Percentiles rank a stretch among this genome's conserved stretches.
phyloP scores from a whole-genome alignment of 805 yeast genomes.

The Yamadazyma olivae region DNA sequence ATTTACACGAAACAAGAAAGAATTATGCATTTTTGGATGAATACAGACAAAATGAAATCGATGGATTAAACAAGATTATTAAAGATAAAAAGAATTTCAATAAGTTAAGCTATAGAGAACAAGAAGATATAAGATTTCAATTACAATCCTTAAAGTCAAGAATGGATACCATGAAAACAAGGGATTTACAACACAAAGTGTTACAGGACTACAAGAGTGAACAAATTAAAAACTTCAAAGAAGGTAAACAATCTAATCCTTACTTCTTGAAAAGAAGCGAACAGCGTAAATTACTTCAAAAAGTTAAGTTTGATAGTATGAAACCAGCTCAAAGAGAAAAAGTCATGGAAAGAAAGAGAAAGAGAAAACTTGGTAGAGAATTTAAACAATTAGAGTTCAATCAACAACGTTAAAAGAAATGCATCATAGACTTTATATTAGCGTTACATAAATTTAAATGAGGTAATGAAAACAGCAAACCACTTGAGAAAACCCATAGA shows the following conservation, averaged over 20 bases:
- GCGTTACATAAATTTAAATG: too few species aligned
- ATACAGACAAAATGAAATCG: constrained; percentile 73
- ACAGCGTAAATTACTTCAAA: constrained; percentile 68
- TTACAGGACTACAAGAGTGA: constrained; percentile 55
- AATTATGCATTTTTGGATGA: constrained; percentile 85
- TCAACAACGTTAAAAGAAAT: too few species aligned
- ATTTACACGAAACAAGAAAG: constrained; percentile 60
- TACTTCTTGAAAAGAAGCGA: constrained; percentile 68
- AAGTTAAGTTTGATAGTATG: constrained; percentile 76
- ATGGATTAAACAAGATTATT: constrained; percentile 52
- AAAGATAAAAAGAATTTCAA: constrained; percentile 49
- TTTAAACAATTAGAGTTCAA: constrained; percentile 50
- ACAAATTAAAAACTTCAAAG: constrained; percentile 44
- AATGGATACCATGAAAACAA: constrained; percentile 63
- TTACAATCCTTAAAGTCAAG: constrained; percentile 66
- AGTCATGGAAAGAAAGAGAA: constrained; percentile 83
- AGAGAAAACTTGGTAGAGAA: constrained; percentile 80
- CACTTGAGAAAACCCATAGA: too few species aligned
- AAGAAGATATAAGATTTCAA: constrained; percentile 49
- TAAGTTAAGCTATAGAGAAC: constrained; percentile 42
- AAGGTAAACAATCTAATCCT: constrained; percentile 48
- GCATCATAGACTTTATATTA: too few species aligned
- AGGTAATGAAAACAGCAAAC: too few species aligned
- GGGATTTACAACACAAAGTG: constrained; percentile 71
- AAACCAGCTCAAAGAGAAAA: constrained; percentile 69